phyloP scores from a whole-genome alignment of 768 basidiomycete genomes.

The Strobilomyces dryophilus region DNA sequence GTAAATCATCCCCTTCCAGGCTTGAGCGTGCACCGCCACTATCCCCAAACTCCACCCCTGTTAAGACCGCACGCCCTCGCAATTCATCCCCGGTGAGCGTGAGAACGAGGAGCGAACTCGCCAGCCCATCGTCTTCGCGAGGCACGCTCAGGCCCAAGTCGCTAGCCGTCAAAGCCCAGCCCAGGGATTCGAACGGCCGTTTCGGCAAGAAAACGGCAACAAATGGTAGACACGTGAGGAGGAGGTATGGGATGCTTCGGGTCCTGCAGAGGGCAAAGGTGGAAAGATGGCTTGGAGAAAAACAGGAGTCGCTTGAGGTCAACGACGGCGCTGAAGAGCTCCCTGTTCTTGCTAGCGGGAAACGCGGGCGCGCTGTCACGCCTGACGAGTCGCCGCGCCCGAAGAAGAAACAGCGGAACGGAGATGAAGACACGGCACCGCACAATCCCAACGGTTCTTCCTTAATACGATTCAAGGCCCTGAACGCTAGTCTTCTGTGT shows the following conservation, averaged over 20 bases:
- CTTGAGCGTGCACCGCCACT: conserved; percentile 9
- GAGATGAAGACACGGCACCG: conserved; percentile 27
- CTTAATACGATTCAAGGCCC: conserved; percentile 26
- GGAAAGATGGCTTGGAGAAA: conserved; percentile 34
- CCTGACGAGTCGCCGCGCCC: conserved; percentile 25
- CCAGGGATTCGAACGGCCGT: conserved; percentile 59
- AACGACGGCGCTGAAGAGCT: conserved; percentile 10
- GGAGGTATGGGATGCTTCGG: conserved; percentile 23
- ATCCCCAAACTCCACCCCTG: conserved; percentile 8
- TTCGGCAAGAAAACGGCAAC: conserved; percentile 60
- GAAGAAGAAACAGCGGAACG: conserved; percentile 26
- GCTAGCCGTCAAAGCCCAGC: conserved; percentile 47
- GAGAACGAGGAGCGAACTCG: conserved; percentile 20
- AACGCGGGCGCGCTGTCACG: conserved; percentile 19
- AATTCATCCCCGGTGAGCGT: conserved; percentile 17
- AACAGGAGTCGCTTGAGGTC: conserved; percentile 16
- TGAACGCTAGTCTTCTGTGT: conserved; percentile 46
- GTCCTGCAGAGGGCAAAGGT: conserved; percentile 40
- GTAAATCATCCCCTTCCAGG: conserved; percentile 25
- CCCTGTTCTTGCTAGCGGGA: conserved; percentile 15
- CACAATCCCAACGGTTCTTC: conserved; percentile 25
- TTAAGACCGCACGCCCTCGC: conserved; percentile 10
- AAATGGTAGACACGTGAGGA: conserved; percentile 41
- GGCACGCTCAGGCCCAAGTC: conserved; percentile 37
- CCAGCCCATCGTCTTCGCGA: conserved; percentile 24